A percentile compares a stretch with the other conserved stretches of the same genome.
phyloP scores from a whole-genome alignment of 345 rosid species.

The Lagerstroemia speciosa region DNA sequence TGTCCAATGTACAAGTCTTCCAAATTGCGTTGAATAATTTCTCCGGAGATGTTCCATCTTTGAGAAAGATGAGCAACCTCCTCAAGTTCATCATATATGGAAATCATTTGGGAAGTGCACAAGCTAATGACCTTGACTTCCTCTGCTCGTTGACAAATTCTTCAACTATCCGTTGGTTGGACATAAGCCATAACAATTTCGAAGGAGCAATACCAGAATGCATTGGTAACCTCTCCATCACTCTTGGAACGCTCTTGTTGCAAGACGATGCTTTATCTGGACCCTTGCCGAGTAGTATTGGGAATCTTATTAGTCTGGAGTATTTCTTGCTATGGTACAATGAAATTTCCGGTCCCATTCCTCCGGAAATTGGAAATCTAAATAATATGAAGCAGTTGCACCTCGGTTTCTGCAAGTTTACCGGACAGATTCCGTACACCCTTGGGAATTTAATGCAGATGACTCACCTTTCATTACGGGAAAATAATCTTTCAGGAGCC shows the following conservation, averaged over 20 bases:
- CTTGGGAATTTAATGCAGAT: constrained; percentile 10
- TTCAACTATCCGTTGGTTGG: not conserved
- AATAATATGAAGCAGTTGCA: not conserved
- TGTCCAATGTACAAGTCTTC: not conserved
- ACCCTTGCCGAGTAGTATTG: constrained; percentile 5
- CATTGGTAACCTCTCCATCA: constrained; percentile 1
- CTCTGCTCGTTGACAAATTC: constrained; percentile 5
- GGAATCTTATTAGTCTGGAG: not conserved
- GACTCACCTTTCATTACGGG: not conserved
- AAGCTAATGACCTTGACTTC: not conserved
- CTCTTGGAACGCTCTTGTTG: not conserved
- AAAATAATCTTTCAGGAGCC: constrained; percentile 9
- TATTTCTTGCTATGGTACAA: not conserved
- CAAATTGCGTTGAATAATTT: not conserved
- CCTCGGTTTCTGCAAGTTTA: not conserved
- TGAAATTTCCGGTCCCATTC: constrained; percentile 8
- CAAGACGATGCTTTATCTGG: constrained; percentile 8
- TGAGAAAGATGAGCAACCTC: not conserved
- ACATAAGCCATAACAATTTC: not conserved
- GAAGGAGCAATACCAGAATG: constrained; percentile 1
- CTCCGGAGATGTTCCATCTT: constrained; percentile 2
- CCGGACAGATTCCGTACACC: constrained; percentile 7
- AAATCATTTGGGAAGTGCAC: not conserved
- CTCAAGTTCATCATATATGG: not conserved
- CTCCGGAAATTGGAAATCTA: not conserved